These are phyloP conservation scores for Podila verticillata DNA, from an alignment of 192 early-diverging fungal genomes.

Conservation along the genomic window DNA sequence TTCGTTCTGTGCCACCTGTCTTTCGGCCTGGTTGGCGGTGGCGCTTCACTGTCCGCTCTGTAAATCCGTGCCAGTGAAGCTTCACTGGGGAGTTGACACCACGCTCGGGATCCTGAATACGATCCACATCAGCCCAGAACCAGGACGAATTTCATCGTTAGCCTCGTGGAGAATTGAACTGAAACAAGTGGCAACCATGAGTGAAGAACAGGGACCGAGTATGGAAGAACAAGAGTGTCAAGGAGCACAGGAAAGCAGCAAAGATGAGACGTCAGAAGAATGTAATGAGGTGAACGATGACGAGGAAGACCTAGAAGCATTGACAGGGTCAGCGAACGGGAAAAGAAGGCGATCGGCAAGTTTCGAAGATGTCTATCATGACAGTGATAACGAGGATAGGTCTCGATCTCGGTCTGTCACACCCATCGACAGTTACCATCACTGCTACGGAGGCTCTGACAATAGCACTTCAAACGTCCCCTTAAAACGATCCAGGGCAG, in stretches of 20 bases:
- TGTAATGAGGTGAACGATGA: background rate
- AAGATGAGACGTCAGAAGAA: background rate
- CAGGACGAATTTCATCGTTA: background rate
- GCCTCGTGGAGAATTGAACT: background rate
- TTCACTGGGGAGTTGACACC: slow-evolving; percentile 31
- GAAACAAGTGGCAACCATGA: background rate
- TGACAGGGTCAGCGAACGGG: no score
- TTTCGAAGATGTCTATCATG: background rate
- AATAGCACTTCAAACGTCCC: background rate
- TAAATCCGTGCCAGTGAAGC: slow-evolving; percentile 12
- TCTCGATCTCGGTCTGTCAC: slow-evolving; percentile 22
- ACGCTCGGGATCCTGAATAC: slow-evolving; percentile 25
- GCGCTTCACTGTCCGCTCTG: slow-evolving; percentile 23
- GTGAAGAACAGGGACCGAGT: no score
- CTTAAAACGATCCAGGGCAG: no score
- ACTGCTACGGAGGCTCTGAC: slow-evolving; percentile 6
- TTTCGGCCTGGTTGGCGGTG: slow-evolving; percentile 31
- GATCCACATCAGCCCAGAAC: background rate
- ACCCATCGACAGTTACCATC: slow-evolving; percentile 40
- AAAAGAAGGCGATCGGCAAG: background rate
- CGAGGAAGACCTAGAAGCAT: background rate
- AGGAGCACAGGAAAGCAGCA: background rate
- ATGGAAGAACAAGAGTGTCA: background rate
- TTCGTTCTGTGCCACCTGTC: slow-evolving; percentile 34
- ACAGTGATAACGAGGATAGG: background rate